A percentile compares a stretch with the other conserved stretches of the same genome.
Evolutionary conservation across 805 yeast genomes (phyloP).

Genomic region (Wickerhamomyces alni): DNA sequence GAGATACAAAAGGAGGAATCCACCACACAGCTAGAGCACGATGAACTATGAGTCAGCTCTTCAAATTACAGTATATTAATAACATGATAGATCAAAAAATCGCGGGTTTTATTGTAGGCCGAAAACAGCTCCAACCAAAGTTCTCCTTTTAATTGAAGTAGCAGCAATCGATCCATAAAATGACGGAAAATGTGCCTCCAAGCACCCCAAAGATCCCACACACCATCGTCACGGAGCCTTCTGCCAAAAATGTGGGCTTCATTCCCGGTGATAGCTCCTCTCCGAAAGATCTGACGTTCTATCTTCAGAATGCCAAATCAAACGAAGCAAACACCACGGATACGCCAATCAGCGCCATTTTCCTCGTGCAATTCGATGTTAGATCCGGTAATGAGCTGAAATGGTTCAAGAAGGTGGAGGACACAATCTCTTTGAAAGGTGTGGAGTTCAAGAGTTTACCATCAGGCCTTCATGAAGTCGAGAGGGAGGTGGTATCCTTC

Average conservation of each 20-base stretch:
- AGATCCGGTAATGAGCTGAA: constrained; percentile 42
- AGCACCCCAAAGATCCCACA: background rate
- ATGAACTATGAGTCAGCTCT: constrained; percentile 15
- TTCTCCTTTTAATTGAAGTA: too few relatives aligned
- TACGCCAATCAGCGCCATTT: constrained; percentile 35
- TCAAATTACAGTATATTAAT: too few relatives aligned
- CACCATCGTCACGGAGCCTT: background rate
- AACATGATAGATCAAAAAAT: too few relatives aligned
- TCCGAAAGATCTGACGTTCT: constrained; percentile 3
- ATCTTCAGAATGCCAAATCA: constrained; percentile 4
- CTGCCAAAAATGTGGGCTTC: background rate
- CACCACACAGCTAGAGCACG: constrained; percentile 1
- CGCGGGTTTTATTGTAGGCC: background rate
- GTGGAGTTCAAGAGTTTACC: constrained; percentile 64
- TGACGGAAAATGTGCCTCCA: too few relatives aligned
- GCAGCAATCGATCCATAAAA: too few relatives aligned
- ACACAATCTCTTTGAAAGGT: constrained; percentile 29
- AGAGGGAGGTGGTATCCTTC: constrained; percentile 49
- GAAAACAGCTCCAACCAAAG: too few relatives aligned
- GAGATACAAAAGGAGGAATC: background rate
- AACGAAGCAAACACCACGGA: background rate
- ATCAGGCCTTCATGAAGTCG: constrained; percentile 55
- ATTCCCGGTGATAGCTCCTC: constrained; percentile 1
- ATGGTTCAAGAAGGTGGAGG: constrained; percentile 33
- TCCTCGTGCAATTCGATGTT: constrained; percentile 47